These are phyloP conservation scores for Aspergillus felis DNA, from an alignment of 2,329 filamentous ascomycete species.

Conservation along the genomic window DNA sequence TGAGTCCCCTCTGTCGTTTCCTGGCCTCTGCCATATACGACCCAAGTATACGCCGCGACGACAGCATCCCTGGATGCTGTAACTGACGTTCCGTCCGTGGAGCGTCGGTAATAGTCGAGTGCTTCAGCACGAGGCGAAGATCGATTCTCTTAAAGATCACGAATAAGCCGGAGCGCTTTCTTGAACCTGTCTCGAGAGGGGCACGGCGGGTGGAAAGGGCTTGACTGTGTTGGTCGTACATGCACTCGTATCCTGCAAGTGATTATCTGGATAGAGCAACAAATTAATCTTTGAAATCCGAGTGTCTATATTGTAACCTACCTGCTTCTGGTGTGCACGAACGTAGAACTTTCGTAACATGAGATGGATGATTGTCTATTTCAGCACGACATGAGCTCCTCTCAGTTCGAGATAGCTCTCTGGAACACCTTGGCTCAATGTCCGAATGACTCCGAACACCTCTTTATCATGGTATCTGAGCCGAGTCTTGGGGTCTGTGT, in stretches of 20 bases:
- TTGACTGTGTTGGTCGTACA: conserved; percentile 96
- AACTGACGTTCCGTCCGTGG: conserved; percentile 62
- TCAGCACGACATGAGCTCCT: conserved; percentile 88
- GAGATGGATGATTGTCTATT: conserved; percentile 48
- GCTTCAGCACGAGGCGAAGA: conserved; percentile 75
- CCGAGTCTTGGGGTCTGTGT: conserved; percentile 91
- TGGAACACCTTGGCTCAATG: conserved; percentile 72
- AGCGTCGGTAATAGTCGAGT: conserved; percentile 67
- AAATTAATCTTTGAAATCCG: conserved; percentile 4
- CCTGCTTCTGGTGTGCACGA: not conserved
- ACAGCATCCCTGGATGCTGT: conserved; percentile 52
- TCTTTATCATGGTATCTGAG: conserved; percentile 91
- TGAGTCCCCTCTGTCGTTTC: not conserved
- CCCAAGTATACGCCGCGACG: conserved; percentile 45
- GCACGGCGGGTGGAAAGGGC: conserved; percentile 78
- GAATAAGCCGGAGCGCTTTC: conserved; percentile 99
- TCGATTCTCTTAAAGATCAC: conserved; percentile 61
- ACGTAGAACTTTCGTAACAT: not conserved
- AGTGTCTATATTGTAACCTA: not conserved
- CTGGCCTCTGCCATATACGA: conserved; percentile 1
- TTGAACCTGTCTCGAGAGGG: conserved; percentile 78
- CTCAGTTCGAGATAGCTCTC: conserved; percentile 87
- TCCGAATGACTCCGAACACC: conserved; percentile 79
- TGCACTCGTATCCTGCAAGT: conserved; percentile 21
- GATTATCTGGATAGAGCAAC: not conserved